Percentiles rank a stretch among this genome's conserved stretches.
These are phyloP conservation scores for Colletotrichum nymphaeae DNA, from an alignment of 2,329 filamentous ascomycete species.

Conservation along the genomic window DNA sequence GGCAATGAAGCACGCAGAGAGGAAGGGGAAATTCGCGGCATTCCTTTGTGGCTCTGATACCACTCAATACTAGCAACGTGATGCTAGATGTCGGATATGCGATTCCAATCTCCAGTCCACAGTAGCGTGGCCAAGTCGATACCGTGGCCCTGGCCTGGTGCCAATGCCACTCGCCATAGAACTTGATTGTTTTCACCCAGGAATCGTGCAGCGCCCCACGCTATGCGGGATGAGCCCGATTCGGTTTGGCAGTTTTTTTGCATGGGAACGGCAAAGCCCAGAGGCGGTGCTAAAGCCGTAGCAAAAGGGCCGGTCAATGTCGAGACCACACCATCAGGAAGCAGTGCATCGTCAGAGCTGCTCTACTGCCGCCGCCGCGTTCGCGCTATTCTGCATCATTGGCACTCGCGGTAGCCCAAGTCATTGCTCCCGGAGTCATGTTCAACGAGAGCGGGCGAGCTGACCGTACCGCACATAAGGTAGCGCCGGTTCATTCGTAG, in stretches of 20 bases:
- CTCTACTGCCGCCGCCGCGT: background rate
- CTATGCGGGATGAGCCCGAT: conserved; percentile 27
- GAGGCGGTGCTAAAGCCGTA: background rate
- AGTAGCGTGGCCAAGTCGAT: conserved; percentile 1
- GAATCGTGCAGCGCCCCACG: conserved; percentile 22
- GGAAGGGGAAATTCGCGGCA: background rate
- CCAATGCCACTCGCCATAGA: background rate
- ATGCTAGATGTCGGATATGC: conserved; percentile 23
- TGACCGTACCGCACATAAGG: background rate
- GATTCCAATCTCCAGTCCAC: conserved; percentile 20
- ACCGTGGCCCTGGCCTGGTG: background rate
- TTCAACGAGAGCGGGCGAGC: background rate
- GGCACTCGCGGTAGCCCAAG: no score
- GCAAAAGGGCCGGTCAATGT: background rate
- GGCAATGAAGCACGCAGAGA: background rate
- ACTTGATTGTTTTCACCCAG: conserved; percentile 13
- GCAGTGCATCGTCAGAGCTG: background rate
- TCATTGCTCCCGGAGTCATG: background rate
- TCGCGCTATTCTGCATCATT: background rate
- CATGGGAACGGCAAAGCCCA: background rate
- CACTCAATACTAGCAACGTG: conserved; percentile 26
- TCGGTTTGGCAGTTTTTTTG: conserved; percentile 4
- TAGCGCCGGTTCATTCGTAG: background rate
- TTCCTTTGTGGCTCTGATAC: conserved; percentile 9
- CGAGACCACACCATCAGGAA: background rate